A percentile compares a stretch with the other conserved stretches of the same genome.
These are phyloP conservation scores for Elongisporangium prolatum DNA, from an alignment of 352 stramenopile genomes.

Conservation along the genomic window DNA sequence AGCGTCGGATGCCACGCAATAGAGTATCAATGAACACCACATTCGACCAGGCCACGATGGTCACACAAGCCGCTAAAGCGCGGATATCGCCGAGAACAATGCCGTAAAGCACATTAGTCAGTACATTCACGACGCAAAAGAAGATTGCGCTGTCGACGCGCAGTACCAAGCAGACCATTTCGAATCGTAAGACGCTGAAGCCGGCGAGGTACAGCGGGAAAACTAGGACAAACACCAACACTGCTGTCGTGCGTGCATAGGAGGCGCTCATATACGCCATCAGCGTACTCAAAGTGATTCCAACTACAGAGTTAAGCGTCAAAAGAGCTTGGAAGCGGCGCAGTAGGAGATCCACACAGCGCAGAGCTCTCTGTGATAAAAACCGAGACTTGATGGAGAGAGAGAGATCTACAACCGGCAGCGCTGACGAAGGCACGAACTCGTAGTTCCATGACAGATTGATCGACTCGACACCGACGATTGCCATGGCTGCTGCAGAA, in stretches of 20 bases:
- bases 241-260: slow-evolving; percentile 7
- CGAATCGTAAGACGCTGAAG: slow-evolving; percentile 23
- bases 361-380: slow-evolving; percentile 12
- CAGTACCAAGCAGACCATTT: slow-evolving; percentile 24
- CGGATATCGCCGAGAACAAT: slow-evolving; percentile 26
- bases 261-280: slow-evolving; percentile 13
- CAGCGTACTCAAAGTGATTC: slow-evolving; percentile 15
- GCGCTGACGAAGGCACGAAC: slow-evolving; percentile 16
- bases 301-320: slow-evolving; percentile 8
- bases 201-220: slow-evolving; percentile 20
- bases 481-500: no score
- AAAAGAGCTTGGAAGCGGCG: slow-evolving; percentile 16
- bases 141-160: slow-evolving; percentile 38
- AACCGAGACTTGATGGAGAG: slow-evolving; percentile 27
- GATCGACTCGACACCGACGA: background rate
- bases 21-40: slow-evolving; percentile 24
- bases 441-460: slow-evolving; percentile 6
- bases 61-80: slow-evolving; percentile 14
- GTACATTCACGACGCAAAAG: slow-evolving; percentile 20
- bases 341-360: slow-evolving; percentile 15
- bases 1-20: slow-evolving; percentile 15
- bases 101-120: slow-evolving; percentile 19
- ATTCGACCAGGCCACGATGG: slow-evolving; percentile 26
- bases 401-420: slow-evolving; percentile 27
- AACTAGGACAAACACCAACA: slow-evolving; percentile 13